A percentile compares a stretch with the other conserved stretches of the same genome.
These are phyloP conservation scores for Mangifera indica DNA, from an alignment of 345 rosid species.

Conservation along the genomic window DNA sequence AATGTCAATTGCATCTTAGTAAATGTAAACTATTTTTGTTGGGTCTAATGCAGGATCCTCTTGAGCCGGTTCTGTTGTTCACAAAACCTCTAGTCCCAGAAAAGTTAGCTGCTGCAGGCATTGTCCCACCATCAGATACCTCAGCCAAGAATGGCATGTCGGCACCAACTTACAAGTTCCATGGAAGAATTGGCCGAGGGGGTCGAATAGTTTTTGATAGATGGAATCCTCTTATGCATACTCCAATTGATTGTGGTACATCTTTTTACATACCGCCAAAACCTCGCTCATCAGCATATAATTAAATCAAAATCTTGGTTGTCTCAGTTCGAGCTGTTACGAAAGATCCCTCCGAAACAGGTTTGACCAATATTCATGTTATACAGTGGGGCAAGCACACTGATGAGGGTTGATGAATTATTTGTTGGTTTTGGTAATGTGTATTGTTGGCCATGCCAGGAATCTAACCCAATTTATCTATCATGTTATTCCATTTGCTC, in stretches of 20 bases:
- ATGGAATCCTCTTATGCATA: constrained; percentile 84
- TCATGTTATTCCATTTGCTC: background rate
- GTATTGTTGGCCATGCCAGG: background rate
- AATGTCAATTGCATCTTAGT: background rate
- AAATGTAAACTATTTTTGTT: background rate
- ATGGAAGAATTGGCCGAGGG: constrained; percentile 95
- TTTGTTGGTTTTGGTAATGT: background rate
- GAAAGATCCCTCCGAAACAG: constrained; percentile 4
- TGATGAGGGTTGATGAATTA: background rate
- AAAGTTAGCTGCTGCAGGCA: constrained; percentile 81
- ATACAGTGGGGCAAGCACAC: background rate
- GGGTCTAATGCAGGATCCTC: constrained; percentile 66
- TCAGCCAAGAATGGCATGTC: constrained; percentile 39
- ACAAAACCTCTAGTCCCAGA: constrained; percentile 88
- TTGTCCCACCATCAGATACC: constrained; percentile 68
- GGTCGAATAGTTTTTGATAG: constrained; percentile 89
- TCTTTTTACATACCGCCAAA: constrained; percentile 64
- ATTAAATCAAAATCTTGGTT: constrained; percentile 22
- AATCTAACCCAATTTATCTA: background rate
- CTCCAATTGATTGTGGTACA: constrained; percentile 65
- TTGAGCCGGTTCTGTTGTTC: constrained; percentile 83
- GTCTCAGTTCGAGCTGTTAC: background rate
- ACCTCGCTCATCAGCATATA: constrained; percentile 50
- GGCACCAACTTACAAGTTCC: constrained; percentile 47
- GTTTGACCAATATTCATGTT: constrained; percentile 13